Conservation (phyloP, 1,284 basidiomycete genomes). For the Boletus smithii region DNA sequence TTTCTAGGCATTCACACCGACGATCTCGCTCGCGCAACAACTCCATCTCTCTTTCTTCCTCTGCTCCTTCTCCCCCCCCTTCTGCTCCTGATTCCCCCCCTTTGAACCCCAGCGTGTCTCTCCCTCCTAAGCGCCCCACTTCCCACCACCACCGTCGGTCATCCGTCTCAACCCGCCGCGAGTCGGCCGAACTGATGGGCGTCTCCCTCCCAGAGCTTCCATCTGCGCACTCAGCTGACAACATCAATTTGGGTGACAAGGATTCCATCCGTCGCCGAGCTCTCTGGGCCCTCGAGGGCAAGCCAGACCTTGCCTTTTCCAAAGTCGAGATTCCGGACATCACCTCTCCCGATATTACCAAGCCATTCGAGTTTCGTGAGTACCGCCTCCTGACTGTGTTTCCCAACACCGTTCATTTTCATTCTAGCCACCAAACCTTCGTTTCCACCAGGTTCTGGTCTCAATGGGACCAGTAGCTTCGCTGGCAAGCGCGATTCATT, state of each 20-base stretch:
- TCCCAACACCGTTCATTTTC: not conserved
- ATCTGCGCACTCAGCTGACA: conserved; percentile 54
- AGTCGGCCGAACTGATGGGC: conserved; percentile 83
- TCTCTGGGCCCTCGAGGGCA: conserved; percentile 76
- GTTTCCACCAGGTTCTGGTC: conserved; percentile 45
- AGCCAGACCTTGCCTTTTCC: conserved; percentile 58
- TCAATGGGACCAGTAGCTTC: conserved; percentile 39
- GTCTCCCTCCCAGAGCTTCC: conserved; percentile 62
- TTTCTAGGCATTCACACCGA: conserved; percentile 45
- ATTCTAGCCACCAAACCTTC: conserved; percentile 49
- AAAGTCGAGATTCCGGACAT: conserved; percentile 81
- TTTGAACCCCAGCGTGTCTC: too few species aligned
- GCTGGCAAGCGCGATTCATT: conserved; percentile 74
- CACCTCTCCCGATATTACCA: conserved; percentile 50
- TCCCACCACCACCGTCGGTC: conserved; percentile 78
- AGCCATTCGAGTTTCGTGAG: conserved; percentile 64
- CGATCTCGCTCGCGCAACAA: conserved; percentile 71
- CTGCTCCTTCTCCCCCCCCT: conserved; percentile 32
- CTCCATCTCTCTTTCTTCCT: conserved; percentile 43
- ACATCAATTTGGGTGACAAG: conserved; percentile 65
- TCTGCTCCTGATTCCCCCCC: conserved; percentile 34
- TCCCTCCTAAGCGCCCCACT: conserved; percentile 52
- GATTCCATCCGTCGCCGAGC: conserved; percentile 76
- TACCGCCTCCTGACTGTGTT: conserved; percentile 9
- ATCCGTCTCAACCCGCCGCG: conserved; percentile 78